Base-by-base conservation (phyloP, 768 basidiomycete species). In the Rhodotorula kratochvilovae region DNA sequence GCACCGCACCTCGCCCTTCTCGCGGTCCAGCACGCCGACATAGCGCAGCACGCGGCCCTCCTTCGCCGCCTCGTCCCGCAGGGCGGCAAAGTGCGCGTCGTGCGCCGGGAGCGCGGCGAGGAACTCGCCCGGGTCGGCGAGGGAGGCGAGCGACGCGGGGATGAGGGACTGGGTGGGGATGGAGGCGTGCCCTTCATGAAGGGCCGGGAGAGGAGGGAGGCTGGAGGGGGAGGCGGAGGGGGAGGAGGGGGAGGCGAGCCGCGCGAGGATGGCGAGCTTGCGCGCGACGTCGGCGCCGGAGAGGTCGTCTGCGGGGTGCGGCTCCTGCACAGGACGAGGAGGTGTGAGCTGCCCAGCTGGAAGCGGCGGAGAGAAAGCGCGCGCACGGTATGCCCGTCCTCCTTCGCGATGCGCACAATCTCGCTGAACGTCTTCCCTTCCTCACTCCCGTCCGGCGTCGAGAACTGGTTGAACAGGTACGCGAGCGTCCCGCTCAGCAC, bases 401-500 rank as follows among this genome's bases (percentile, higher is more conserved):
- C 89, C 55, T 90, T 88, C 10, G 96, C 96, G 42, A 87, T 80
- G 65, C 86, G 86, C 62, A 99, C 94, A 53, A 98, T 88, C 35
- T 90, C 88, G 10, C 93, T 96, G 82, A 98, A 98, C 13, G 55
- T 70, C 79, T 81, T 54, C 79, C 79, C 68, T 25, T 64, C 71
- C 13, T 29, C 61, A 17, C 36, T 58, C 12, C 61, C 50, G 60
- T 85, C 85, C 8, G 86, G 81, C 51, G 85, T 84, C 5, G 91
- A 88, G 82, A 92, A 91, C 72, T 92, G 88, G 82, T 98, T 98
- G 85, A 99, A 98, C 82, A 99, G 96, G 83, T 98, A 99, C 79
- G 90, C 92, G 84, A 99, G 87, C 5, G 96, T 99, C 13, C 96
- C 96, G 12, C 91, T 93, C 80, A 99, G 91, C n/a, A 98, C 95